A percentile compares a stretch with the other conserved stretches of the same genome.
phyloP scores from a whole-genome alignment of 345 rosid genomes.

The Atalantia buxifolia region DNA sequence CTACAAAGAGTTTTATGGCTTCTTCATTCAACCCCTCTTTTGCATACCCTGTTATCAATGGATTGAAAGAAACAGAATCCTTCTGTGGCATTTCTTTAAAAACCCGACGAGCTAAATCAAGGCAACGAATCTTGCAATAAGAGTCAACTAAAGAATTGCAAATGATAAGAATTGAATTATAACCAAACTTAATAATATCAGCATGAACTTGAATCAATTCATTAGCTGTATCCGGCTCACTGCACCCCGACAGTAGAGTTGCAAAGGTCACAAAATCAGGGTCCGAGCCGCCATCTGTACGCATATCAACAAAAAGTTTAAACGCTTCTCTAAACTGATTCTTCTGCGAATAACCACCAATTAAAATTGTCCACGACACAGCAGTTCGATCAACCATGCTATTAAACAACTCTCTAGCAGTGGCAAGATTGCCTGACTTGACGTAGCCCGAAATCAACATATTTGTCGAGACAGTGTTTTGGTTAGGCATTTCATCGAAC shows the following conservation, averaged over 20 bases:
- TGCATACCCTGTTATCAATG: constrained; percentile 65
- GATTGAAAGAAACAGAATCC: constrained; percentile 76
- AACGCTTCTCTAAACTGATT: constrained; percentile 50
- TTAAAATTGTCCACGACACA: constrained; percentile 84
- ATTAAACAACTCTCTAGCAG: constrained; percentile 58
- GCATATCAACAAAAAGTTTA: constrained; percentile 55
- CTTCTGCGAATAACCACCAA: constrained; percentile 57
- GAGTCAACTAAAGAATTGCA: constrained; percentile 74
- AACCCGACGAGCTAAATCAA: constrained; percentile 44
- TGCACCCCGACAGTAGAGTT: constrained; percentile 63
- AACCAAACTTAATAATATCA: constrained; percentile 50
- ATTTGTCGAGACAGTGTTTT: constrained; percentile 63
- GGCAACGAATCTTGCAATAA: constrained; percentile 53
- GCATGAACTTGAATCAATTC: constrained; percentile 61
- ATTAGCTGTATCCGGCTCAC: constrained; percentile 20
- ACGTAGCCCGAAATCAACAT: constrained; percentile 65
- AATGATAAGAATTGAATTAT: constrained; percentile 33
- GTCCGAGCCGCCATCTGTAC: constrained; percentile 29
- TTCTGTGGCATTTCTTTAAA: constrained; percentile 45
- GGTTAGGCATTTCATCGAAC: constrained; percentile 75
- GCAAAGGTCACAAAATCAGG: constrained; percentile 76
- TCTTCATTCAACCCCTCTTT: constrained; percentile 53
- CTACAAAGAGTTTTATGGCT: constrained; percentile 49
- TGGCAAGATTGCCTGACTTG: constrained; percentile 43
- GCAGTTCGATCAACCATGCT: constrained; percentile 47